Percentiles rank a stretch among this genome's conserved stretches.
These are phyloP conservation scores for Diaporthe destruens DNA, from an alignment of 2,329 filamentous ascomycete species.

Conservation along the genomic window DNA sequence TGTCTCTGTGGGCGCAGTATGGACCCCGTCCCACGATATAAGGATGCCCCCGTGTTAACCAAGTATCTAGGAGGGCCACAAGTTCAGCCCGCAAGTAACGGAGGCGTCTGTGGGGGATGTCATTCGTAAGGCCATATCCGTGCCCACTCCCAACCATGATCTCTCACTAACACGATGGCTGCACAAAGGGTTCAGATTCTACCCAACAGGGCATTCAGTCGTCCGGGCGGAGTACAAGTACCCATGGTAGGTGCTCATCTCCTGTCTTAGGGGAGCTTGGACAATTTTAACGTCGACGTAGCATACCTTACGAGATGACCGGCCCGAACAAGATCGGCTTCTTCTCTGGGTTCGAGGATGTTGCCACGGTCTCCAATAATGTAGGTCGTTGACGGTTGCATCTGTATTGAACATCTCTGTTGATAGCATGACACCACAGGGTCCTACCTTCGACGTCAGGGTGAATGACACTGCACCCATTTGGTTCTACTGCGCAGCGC, in stretches of 20 bases:
- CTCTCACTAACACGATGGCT: conserved; percentile 36
- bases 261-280: not conserved
- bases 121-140: conserved; percentile 52
- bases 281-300: not conserved
- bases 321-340: conserved; percentile 63
- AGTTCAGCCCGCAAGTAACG: conserved; percentile 52
- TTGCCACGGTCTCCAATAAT: conserved; percentile 60
- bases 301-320: conserved; percentile 69
- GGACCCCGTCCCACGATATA: conserved; percentile 40
- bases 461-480: conserved; percentile 74
- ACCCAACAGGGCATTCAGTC: conserved; percentile 74
- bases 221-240: conserved; percentile 68
- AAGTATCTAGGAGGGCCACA: conserved; percentile 47
- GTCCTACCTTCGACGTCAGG: conserved; percentile 55
- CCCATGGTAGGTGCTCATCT: conserved; percentile 59
- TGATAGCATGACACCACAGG: conserved; percentile 47
- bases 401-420: not conserved
- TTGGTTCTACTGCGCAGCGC: conserved; percentile 78
- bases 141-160: not conserved
- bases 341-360: conserved; percentile 63
- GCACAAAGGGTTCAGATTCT: conserved; percentile 68
- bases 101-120: conserved; percentile 60
- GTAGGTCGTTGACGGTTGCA: conserved; percentile 52
- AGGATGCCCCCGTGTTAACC: conserved; percentile 36
- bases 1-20: conserved; percentile 49